Evolutionary conservation across 805 yeast species (phyloP).

Genomic region (Metschnikowia corniflorae): DNA sequence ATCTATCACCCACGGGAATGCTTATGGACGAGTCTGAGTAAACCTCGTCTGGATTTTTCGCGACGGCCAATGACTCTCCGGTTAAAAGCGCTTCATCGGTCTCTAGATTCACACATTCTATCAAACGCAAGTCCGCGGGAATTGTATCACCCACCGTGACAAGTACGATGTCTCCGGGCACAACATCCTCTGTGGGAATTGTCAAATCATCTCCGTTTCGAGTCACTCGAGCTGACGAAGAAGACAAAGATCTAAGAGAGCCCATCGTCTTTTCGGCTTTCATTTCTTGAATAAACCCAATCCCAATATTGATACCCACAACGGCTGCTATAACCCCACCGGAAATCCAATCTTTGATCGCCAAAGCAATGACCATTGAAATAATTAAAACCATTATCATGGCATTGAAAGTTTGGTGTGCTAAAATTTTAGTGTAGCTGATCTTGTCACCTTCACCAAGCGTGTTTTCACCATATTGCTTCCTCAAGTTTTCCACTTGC

Average conservation of each 20-base stretch:
- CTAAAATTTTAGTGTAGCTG: conserved; percentile 50
- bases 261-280: conserved; percentile 81
- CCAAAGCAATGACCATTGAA: conserved; percentile 67
- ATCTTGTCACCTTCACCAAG: conserved; percentile 59
- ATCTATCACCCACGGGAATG: conserved; percentile 68
- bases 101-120: conserved; percentile 60
- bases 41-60: conserved; percentile 44
- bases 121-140: conserved; percentile 68
- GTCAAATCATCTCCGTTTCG: conserved; percentile 56
- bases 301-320: conserved; percentile 55
- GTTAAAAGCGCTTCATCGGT: conserved; percentile 67
- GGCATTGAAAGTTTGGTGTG: conserved; percentile 71
- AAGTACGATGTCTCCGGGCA: conserved; percentile 68
- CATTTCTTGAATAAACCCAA: conserved; percentile 68
- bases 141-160: conserved; percentile 70
- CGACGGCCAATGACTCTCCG: conserved; percentile 65
- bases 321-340: conserved; percentile 79
- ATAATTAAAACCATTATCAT: conserved; percentile 72
- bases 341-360: conserved; percentile 73
- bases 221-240: conserved; percentile 67
- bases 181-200: conserved; percentile 60
- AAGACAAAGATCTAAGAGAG: conserved; percentile 59
- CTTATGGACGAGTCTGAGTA: conserved; percentile 29
- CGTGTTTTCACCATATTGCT: conserved; percentile 52
- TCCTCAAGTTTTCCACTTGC: conserved; percentile 17